Evolutionary conservation across 2,329 filamentous ascomycete genomes (phyloP).

Genomic region (Dactylonectria estremocensis): DNA sequence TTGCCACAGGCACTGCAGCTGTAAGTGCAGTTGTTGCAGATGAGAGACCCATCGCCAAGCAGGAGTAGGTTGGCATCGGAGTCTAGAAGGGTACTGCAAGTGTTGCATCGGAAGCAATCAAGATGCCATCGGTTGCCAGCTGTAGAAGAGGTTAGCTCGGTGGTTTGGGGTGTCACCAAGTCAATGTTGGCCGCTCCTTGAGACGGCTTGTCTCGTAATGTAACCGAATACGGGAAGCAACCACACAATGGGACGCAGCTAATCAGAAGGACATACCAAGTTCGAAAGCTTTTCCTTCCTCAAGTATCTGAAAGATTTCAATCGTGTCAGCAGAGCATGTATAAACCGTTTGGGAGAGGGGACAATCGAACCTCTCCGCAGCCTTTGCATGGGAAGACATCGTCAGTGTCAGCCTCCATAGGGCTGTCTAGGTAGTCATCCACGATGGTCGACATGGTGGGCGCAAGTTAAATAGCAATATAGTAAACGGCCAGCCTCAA

Average conservation of each 20-base stretch:
- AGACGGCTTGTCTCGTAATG: slow-evolving; percentile 30
- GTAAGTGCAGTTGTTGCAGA: slow-evolving; percentile 99
- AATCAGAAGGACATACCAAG: slow-evolving; percentile 75
- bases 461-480: slow-evolving; percentile 30
- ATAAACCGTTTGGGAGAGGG: background rate
- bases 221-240: slow-evolving; percentile 9
- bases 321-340: slow-evolving; percentile 36
- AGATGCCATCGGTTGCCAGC: slow-evolving; percentile 99
- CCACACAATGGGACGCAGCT: background rate
- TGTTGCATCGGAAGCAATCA: slow-evolving; percentile 98
- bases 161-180: slow-evolving; percentile 16
- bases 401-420: slow-evolving; percentile 84
- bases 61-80: slow-evolving; percentile 98
- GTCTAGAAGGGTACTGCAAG: slow-evolving; percentile 94
- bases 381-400: slow-evolving; percentile 91
- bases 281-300: slow-evolving; percentile 99
- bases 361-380: slow-evolving; percentile 83
- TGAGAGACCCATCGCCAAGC: slow-evolving; percentile 96
- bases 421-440: slow-evolving; percentile 76
- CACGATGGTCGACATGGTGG: slow-evolving; percentile 65
- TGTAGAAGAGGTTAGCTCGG: slow-evolving; percentile 58
- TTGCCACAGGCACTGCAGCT: slow-evolving; percentile 97
- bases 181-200: slow-evolving; percentile 26
- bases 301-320: slow-evolving; percentile 79
- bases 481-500: slow-evolving; percentile 23